Evolutionary conservation across 192 early-diverging fungal genomes (phyloP).

Genomic region (Martensiomyces pterosporus): DNA sequence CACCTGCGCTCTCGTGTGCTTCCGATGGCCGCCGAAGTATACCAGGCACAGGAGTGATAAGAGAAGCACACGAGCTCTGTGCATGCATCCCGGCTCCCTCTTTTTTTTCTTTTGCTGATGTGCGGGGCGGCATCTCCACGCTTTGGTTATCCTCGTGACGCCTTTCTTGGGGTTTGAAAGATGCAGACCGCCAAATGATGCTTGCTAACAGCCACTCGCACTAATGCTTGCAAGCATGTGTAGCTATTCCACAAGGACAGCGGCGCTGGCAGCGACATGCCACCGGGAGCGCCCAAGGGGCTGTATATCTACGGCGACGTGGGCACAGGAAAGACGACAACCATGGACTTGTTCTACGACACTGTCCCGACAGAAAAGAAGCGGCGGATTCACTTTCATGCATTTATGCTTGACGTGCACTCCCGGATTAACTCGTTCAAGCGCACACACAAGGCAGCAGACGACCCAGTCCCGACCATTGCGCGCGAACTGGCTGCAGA

Average conservation of each 20-base stretch:
- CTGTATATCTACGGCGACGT: constrained; percentile 64
- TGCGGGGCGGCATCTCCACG: too few relatives aligned
- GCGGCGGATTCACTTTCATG: constrained; percentile 91
- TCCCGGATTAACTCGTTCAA: constrained; percentile 62
- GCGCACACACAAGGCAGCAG: constrained; percentile 39
- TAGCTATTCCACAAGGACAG: constrained; percentile 16
- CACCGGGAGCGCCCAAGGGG: constrained; percentile 17
- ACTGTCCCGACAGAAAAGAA: constrained; percentile 66
- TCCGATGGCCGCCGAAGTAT: neutral
- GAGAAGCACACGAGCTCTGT: too few relatives aligned
- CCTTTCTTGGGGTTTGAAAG: neutral
- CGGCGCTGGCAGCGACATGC: neutral
- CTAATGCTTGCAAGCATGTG: neutral
- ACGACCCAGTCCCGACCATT: constrained; percentile 66
- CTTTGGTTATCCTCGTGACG: too few relatives aligned
- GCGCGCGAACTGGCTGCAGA: constrained; percentile 77
- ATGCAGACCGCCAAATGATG: neutral
- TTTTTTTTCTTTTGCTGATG: too few relatives aligned
- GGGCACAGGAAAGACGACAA: constrained; percentile 91
- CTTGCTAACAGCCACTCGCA: neutral
- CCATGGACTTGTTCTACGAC: constrained; percentile 95
- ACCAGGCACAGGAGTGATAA: too few relatives aligned
- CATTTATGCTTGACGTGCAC: constrained; percentile 96
- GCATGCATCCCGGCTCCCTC: too few relatives aligned
- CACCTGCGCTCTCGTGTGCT: neutral